These are phyloP conservation scores for Scheffersomyces lignicola DNA, from an alignment of 1,139 yeast genomes.

Conservation along the genomic window DNA sequence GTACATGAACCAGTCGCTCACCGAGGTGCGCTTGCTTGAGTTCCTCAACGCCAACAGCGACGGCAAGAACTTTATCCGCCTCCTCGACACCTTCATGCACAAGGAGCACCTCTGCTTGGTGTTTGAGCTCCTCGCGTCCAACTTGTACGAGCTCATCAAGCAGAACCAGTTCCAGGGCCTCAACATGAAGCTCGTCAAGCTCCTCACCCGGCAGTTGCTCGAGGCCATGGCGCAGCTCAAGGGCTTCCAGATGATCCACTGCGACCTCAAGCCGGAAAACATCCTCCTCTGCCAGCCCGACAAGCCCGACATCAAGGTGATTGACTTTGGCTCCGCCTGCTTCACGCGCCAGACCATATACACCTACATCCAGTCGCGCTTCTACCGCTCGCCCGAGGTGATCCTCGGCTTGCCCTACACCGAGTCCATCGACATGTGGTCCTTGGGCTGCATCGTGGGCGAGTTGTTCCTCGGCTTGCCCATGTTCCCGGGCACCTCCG, in stretches of 20 bases:
- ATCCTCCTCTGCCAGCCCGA: constrained; percentile 80
- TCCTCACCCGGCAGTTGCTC: constrained; percentile 75
- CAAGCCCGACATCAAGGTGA: constrained; percentile 84
- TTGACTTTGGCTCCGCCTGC: constrained; percentile 97
- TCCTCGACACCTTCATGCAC: constrained; percentile 89
- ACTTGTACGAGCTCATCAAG: constrained; percentile 84
- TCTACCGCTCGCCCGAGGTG: constrained; percentile 95
- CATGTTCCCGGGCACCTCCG: constrained; percentile 92
- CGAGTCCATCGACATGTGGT: constrained; percentile 97
- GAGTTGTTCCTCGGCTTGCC: constrained; percentile 93
- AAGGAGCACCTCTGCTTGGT: constrained; percentile 91
- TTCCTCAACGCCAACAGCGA: constrained; percentile 73
- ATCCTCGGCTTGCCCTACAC: constrained; percentile 88
- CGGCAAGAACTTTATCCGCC: constrained; percentile 70
- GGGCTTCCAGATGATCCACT: constrained; percentile 83
- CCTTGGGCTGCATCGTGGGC: constrained; percentile 94
- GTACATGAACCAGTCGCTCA: constrained; percentile 84
- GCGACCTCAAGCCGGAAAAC: constrained; percentile 97
- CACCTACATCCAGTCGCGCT: constrained; percentile 93
- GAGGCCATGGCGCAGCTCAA: constrained; percentile 81
- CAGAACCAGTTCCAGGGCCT: constrained; percentile 95
- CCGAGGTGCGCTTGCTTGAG: constrained; percentile 87
- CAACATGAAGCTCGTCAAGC: constrained; percentile 74
- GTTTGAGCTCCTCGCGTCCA: constrained; percentile 84
- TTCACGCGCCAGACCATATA: constrained; percentile 87